Evolutionary conservation across 2,329 filamentous ascomycete genomes (phyloP).

Genomic region (Colletotrichum viniferum): DNA sequence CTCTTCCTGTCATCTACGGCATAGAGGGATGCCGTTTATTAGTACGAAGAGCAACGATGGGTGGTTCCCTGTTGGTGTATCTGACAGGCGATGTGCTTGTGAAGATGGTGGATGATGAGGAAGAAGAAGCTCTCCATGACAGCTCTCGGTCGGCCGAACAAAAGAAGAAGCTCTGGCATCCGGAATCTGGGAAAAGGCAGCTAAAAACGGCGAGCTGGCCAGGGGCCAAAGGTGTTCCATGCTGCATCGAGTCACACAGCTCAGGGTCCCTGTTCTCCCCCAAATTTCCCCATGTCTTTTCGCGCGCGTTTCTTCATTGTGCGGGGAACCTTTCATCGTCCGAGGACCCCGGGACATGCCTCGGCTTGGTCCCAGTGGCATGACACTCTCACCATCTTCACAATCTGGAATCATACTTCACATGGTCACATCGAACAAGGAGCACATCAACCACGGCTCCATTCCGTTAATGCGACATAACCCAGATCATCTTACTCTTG

Average conservation of each 20-base stretch:
- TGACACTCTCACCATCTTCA: not conserved
- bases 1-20: not conserved
- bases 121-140: not conserved
- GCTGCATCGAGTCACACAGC: not conserved
- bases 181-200: not conserved
- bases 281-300: not conserved
- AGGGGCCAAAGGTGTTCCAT: not conserved
- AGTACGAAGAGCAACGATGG: not conserved
- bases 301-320: not conserved
- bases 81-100: not conserved
- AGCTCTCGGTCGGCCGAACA: not conserved
- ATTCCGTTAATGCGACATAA: not conserved
- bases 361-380: not conserved
- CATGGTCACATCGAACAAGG: not conserved
- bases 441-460: not conserved
- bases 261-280: not conserved
- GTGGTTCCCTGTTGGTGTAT: not conserved
- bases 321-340: not conserved
- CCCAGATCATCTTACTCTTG: slow-evolving; percentile 23
- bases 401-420: not conserved
- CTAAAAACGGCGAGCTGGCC: not conserved
- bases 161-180: not conserved
- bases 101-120: not conserved
- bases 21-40: not conserved
- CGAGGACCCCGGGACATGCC: slow-evolving; percentile 5